phyloP scores from a whole-genome alignment of 805 yeast species.

The Nadsonia fulvescens region DNA sequence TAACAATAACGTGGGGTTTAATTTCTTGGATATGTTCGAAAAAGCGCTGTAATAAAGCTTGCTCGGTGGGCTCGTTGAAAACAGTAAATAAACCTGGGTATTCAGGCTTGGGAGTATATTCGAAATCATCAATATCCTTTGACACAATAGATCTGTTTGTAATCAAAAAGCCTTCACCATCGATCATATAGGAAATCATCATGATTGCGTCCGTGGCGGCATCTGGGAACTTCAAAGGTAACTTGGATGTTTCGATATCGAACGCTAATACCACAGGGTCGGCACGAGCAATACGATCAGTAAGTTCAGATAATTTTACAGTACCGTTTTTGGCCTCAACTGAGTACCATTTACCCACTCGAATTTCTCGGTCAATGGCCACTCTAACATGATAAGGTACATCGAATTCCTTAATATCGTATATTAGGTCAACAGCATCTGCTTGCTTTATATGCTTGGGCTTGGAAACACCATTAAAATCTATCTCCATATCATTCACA shows the following conservation, averaged over 20 bases:
- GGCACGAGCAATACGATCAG: slow-evolving; percentile 77
- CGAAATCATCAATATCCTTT: slow-evolving; percentile 90
- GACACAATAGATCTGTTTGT: slow-evolving; percentile 90
- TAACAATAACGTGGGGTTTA: slow-evolving; percentile 90
- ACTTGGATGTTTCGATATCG: slow-evolving; percentile 94
- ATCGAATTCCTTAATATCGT: slow-evolving; percentile 82
- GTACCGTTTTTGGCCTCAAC: slow-evolving; percentile 47
- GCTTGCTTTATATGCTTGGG: slow-evolving; percentile 13
- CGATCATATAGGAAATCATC: slow-evolving; percentile 99
- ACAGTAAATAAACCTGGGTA: slow-evolving; percentile 79
- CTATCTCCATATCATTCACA: too few relatives aligned
- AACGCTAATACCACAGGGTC: slow-evolving; percentile 94
- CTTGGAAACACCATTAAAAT: background rate
- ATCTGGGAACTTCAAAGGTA: slow-evolving; percentile 92
- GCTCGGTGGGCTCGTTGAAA: slow-evolving; percentile 79
- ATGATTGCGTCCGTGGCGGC: slow-evolving; percentile 77
- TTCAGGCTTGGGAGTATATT: slow-evolving; percentile 94
- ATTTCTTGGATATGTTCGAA: slow-evolving; percentile 82
- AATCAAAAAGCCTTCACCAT: slow-evolving; percentile 87
- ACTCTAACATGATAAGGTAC: slow-evolving; percentile 95
- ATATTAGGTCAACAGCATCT: slow-evolving; percentile 44
- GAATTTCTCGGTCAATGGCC: slow-evolving; percentile 61
- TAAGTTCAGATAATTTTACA: slow-evolving; percentile 36
- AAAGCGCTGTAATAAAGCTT: slow-evolving; percentile 51
- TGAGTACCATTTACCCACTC: slow-evolving; percentile 94